Conservation (phyloP, 1,284 basidiomycete species). For the Waitea zeae region DNA sequence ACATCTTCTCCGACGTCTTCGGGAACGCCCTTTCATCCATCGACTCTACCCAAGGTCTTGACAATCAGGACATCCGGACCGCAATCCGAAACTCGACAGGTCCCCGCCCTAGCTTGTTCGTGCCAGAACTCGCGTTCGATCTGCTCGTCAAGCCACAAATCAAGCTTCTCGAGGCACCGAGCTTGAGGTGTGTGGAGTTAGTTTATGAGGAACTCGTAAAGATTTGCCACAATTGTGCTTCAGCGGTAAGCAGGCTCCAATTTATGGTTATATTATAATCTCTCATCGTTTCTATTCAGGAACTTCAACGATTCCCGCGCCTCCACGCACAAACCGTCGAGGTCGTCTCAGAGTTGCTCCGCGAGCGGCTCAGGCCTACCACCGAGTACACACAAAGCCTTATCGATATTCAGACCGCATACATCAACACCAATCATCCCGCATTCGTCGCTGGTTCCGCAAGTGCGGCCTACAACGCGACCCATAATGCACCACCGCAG, state of each 20-base stretch:
- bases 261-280: constrained; percentile 1
- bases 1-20: constrained; percentile 99
- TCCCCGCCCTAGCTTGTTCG: constrained; percentile 89
- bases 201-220: constrained; percentile 99
- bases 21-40: constrained; percentile 84
- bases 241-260: constrained; percentile 32
- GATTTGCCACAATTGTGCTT: constrained; percentile 98
- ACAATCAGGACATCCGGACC: constrained; percentile 91
- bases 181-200: constrained; percentile 90
- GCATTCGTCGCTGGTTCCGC: constrained; percentile 64
- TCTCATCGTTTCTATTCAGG: constrained; percentile 27
- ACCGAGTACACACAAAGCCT: constrained; percentile 92
- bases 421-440: constrained; percentile 99
- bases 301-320: constrained; percentile 92
- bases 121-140: constrained; percentile 96
- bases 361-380: constrained; percentile 91
- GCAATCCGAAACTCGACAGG: constrained; percentile 98
- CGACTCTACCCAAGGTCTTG: constrained; percentile 83
- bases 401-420: constrained; percentile 95
- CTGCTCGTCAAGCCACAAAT: constrained; percentile 97
- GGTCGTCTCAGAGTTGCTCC: constrained; percentile 89
- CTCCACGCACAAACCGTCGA: constrained; percentile 92
- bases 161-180: constrained; percentile 87
- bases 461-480: constrained; percentile 24
- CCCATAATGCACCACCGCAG: constrained; percentile 24